phyloP scores from a whole-genome alignment of 2,329 filamentous ascomycete genomes.

The Conoideocrella luteorostrata region DNA sequence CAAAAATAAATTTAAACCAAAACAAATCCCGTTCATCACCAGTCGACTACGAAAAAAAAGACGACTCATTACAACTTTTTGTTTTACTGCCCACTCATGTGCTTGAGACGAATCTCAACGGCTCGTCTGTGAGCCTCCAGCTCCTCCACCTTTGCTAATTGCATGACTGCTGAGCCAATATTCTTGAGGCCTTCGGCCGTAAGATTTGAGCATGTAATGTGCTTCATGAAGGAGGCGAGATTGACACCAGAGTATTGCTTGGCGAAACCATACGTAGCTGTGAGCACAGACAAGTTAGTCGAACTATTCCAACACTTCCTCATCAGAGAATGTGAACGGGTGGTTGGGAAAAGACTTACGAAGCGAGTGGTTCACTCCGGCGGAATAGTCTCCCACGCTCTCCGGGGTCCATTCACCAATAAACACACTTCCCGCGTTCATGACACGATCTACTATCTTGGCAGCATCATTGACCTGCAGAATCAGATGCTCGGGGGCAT shows the following conservation, averaged over 20 bases:
- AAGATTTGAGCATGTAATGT: slow-evolving; percentile 91
- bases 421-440: slow-evolving; percentile 95
- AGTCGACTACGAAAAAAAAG: no score
- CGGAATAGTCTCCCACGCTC: slow-evolving; percentile 95
- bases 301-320: no score
- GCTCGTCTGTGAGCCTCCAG: slow-evolving; percentile 89
- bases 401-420: slow-evolving; percentile 95
- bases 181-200: slow-evolving; percentile 79
- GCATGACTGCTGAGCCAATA: slow-evolving; percentile 86
- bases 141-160: slow-evolving; percentile 88
- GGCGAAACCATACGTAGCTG: slow-evolving; percentile 94
- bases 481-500: slow-evolving; percentile 95
- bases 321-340: neutral
- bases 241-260: slow-evolving; percentile 99
- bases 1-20: no score
- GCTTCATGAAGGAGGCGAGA: slow-evolving; percentile 91
- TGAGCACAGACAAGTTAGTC: no score
- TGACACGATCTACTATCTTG: slow-evolving; percentile 66
- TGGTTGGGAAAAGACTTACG: slow-evolving; percentile 56
- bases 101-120: slow-evolving; percentile 70
- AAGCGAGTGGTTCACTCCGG: slow-evolving; percentile 93
- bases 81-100: slow-evolving; percentile 32
- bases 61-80: neutral
- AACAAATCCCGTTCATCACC: neutral
- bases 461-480: slow-evolving; percentile 77